Conservation (phyloP, 257 asterid genomes). For the Striga asiatica region DNA sequence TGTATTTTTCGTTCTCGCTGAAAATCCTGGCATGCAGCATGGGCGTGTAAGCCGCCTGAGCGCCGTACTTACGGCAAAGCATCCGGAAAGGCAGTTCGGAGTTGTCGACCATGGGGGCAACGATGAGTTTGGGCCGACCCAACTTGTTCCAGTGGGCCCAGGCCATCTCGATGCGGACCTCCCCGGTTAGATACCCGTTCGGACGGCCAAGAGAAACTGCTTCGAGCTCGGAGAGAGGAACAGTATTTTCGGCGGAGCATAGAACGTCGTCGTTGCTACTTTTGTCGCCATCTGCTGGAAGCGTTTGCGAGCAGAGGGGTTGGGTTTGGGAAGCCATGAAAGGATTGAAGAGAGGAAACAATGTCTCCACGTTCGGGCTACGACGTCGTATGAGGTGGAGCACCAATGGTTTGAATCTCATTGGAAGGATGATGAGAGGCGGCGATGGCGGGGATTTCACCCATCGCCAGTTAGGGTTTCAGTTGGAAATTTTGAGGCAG, state of each 20-base stretch:
- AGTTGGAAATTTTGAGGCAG: background rate
- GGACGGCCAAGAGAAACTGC: constrained; percentile 25
- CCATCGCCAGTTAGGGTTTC: constrained; percentile 24
- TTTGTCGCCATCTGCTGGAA: constrained; percentile 10
- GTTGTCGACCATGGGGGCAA: constrained; percentile 97
- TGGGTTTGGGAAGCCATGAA: constrained; percentile 48
- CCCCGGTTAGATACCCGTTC: constrained; percentile 53
- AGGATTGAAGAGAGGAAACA: constrained; percentile 2
- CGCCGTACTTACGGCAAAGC: constrained; percentile 93
- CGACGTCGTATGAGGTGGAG: background rate
- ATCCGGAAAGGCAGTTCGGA: constrained; percentile 93
- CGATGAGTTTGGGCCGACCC: constrained; percentile 64
- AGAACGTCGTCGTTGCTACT: constrained; percentile 36
- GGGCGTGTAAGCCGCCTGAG: constrained; percentile 93
- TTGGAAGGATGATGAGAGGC: constrained; percentile 11
- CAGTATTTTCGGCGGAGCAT: constrained; percentile 24
- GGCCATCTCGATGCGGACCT: constrained; percentile 68
- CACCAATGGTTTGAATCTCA: constrained; percentile 28
- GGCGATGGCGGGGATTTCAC: constrained; percentile 15
- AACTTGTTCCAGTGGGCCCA: constrained; percentile 86
- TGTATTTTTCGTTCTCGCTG: constrained; percentile 62
- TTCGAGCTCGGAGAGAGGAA: constrained; percentile 16
- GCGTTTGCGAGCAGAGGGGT: constrained; percentile 21
- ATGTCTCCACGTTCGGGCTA: background rate
- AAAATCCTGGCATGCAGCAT: constrained; percentile 94